phyloP scores from a whole-genome alignment of 306 rosid species.

The Cucumis melo region DNA sequence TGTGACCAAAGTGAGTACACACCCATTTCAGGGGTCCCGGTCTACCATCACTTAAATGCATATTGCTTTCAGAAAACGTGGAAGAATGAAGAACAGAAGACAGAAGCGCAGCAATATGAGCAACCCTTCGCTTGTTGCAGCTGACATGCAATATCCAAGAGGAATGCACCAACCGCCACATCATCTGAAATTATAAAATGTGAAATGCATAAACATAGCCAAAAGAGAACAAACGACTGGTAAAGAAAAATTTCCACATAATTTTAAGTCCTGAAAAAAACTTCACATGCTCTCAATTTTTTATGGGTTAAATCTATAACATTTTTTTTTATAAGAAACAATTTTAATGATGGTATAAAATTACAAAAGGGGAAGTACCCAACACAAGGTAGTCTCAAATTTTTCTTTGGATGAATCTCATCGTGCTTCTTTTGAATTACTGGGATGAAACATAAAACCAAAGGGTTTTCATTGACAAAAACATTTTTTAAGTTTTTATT shows the following conservation, averaged over 20 bases:
- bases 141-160: constrained; percentile 86
- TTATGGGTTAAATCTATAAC: not conserved
- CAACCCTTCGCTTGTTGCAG: constrained; percentile 90
- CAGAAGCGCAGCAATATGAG: constrained; percentile 87
- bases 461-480: not conserved
- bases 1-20: constrained; percentile 1
- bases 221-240: not conserved
- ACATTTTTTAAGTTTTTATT: not conserved
- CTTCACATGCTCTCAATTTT: not conserved
- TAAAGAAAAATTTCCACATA: not conserved
- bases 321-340: not conserved
- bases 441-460: not conserved
- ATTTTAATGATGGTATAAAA: not conserved
- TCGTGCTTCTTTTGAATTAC: not conserved
- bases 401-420: not conserved
- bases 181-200: constrained; percentile 34
- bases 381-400: not conserved
- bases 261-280: not conserved
- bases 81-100: constrained; percentile 84
- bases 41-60: constrained; percentile 52
- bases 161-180: constrained; percentile 85
- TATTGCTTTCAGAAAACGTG: constrained; percentile 53
- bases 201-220: not conserved
- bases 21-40: constrained; percentile 97
- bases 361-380: not conserved